Evolutionary conservation across 2,329 filamentous ascomycete species (phyloP).

Genomic region (Rachicladosporium sp.): DNA sequence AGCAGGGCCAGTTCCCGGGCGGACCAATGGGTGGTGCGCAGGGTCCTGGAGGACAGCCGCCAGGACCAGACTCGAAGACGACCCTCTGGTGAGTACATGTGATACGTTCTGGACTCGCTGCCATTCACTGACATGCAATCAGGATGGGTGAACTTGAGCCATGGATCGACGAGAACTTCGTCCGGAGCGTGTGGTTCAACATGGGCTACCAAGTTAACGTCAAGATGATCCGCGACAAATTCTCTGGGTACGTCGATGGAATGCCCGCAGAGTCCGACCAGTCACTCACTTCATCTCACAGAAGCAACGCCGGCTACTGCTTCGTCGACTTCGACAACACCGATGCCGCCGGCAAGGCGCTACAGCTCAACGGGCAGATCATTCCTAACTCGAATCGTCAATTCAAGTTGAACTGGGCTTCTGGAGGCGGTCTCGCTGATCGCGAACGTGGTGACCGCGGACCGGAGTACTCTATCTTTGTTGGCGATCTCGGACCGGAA

Average conservation of each 20-base stretch:
- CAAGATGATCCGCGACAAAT: conserved; percentile 99
- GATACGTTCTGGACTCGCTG: neutral
- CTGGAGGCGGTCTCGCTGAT: conserved; percentile 87
- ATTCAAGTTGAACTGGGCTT: conserved; percentile 99
- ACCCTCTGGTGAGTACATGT: conserved; percentile 37
- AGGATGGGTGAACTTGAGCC: conserved; percentile 99
- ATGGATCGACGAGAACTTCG: conserved; percentile 99
- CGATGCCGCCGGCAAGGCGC: conserved; percentile 79
- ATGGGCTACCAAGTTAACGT: conserved; percentile 93
- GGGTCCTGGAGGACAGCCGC: conserved; percentile 24
- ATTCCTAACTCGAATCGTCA: conserved; percentile 90
- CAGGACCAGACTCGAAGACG: conserved; percentile 36
- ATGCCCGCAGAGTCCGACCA: conserved; percentile 4
- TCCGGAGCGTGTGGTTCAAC: conserved; percentile 87
- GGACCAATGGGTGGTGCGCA: conserved; percentile 34
- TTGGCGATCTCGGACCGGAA: conserved; percentile 92
- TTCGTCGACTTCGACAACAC: conserved; percentile 85
- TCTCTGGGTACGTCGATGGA: conserved; percentile 63
- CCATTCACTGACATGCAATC: conserved; percentile 7
- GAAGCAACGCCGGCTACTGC: conserved; percentile 93
- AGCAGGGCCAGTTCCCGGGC: conserved; percentile 27
- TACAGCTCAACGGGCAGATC: conserved; percentile 74
- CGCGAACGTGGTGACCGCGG: conserved; percentile 90
- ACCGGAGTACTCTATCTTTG: conserved; percentile 93
- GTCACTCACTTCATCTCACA: conserved; percentile 13